Base-by-base conservation (phyloP, 1,284 basidiomycete species). In the Stereum hirsutum region DNA sequence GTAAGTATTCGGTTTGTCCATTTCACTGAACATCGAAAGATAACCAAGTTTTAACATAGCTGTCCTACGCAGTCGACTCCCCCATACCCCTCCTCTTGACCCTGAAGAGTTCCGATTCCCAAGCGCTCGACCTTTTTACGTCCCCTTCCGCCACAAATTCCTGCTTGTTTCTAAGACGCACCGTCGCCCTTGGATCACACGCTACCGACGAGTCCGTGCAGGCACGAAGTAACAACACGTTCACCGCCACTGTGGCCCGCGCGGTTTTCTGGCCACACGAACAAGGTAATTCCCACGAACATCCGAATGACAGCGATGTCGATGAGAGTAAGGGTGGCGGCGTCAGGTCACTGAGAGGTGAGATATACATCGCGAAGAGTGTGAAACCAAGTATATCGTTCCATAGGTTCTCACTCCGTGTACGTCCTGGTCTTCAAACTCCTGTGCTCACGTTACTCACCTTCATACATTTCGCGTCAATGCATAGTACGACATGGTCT, bases 301-400 rank as follows among this genome's bases (percentile, higher is more conserved):
- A n/a, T n/a, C n/a, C n/a, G n/a, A n/a, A n/a, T n/a, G n/a, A n/a
- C n/a, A n/a, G n/a, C n/a, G n/a, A n/a, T n/a, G n/a, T n/a, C n/a
- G n/a, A 54, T 3, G 62, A 66, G 20, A 57, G 60, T 14, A 52
- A 48, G 6, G 49, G 53, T 42, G 32, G 51, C 38, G 19, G 3
- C 24, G 15, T 20, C 39, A 5, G 12, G 8, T 15, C 8, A 15
- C 24, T 79, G 12, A 61, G 66, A 38, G 78, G 78, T 6, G 76
- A 80, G 55, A 50, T 81, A 23, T 65, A 72, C 7, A 57, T 78
- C 20, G 60, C 63, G 47, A 68, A 57, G 46, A 57, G 54, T 11
- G 42, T 72, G 39, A 78, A 72, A 50, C 71, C 70, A 3, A 73
- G 67, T 38, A 78, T 78, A 52, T 49, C 65, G 23, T 80, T 80